phyloP scores from a whole-genome alignment of 495 filamentous ascomycete species.

The Alectoria sarmentosa region DNA sequence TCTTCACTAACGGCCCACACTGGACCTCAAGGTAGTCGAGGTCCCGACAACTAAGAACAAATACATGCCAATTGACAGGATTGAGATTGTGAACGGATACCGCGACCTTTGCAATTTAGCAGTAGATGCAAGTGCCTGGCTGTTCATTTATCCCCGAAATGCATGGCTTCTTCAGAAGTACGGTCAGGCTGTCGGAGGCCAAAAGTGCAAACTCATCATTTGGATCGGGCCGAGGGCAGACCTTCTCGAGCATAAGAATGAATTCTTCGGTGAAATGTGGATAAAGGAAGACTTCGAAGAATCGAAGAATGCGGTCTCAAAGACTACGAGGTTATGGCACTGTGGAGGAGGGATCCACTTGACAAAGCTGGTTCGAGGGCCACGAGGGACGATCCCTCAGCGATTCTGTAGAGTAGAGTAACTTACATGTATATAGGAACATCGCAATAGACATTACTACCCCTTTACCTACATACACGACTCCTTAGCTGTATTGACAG shows the following conservation, averaged over 20 bases:
- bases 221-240: slow-evolving; percentile 48
- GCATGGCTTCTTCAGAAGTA: slow-evolving; percentile 40
- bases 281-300: slow-evolving; percentile 19
- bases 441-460: too few relatives aligned
- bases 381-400: neutral
- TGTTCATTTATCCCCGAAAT: slow-evolving; percentile 53
- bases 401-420: neutral
- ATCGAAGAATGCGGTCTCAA: slow-evolving; percentile 10
- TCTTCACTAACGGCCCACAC: slow-evolving; percentile 21
- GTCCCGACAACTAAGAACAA: slow-evolving; percentile 32
- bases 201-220: slow-evolving; percentile 33
- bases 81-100: slow-evolving; percentile 39
- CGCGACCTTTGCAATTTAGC: slow-evolving; percentile 36
- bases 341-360: neutral
- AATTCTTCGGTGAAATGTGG: slow-evolving; percentile 27
- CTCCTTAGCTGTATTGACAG: neutral
- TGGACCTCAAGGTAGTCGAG: slow-evolving; percentile 31
- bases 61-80: slow-evolving; percentile 38
- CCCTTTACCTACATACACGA: too few relatives aligned
- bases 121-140: slow-evolving; percentile 37
- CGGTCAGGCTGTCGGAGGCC: slow-evolving; percentile 29
- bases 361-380: neutral
- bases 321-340: slow-evolving; percentile 7
- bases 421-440: too few relatives aligned
- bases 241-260: slow-evolving; percentile 38